These are phyloP conservation scores for Trichosporon ovoides DNA, from an alignment of 1,284 basidiomycete species.

Conservation along the genomic window DNA sequence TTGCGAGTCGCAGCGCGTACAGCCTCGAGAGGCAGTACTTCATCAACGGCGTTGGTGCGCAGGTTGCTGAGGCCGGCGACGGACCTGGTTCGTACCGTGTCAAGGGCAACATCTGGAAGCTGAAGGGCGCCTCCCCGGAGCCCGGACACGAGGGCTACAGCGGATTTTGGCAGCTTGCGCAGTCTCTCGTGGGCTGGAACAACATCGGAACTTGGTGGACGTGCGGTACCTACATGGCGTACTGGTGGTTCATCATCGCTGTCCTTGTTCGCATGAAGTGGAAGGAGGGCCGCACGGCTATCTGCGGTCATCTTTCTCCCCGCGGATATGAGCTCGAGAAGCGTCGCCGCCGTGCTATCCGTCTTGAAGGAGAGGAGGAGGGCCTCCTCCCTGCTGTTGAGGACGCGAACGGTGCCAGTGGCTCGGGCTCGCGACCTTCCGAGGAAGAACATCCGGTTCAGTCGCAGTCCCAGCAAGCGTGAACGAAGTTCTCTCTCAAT, in stretches of 20 bases:
- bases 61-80: slow-evolving; percentile 68
- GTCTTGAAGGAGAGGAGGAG: slow-evolving; percentile 27
- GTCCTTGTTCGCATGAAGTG: slow-evolving; percentile 63
- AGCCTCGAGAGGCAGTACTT: slow-evolving; percentile 63
- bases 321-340: slow-evolving; percentile 26
- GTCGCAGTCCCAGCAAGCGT: no score
- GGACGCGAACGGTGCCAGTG: background rate
- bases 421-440: background rate
- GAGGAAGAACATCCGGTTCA: background rate
- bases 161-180: slow-evolving; percentile 24
- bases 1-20: slow-evolving; percentile 70
- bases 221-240: slow-evolving; percentile 58
- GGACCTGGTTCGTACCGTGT: slow-evolving; percentile 77
- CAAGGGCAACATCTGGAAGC: slow-evolving; percentile 74
- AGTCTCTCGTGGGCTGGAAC: slow-evolving; percentile 42
- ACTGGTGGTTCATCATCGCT: slow-evolving; percentile 64
- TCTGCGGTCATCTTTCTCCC: slow-evolving; percentile 30
- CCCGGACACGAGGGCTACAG: slow-evolving; percentile 53
- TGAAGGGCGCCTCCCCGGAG: slow-evolving; percentile 69
- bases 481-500: background rate
- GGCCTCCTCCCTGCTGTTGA: slow-evolving; percentile 12
- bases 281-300: slow-evolving; percentile 44
- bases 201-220: slow-evolving; percentile 55
- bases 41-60: slow-evolving; percentile 60
- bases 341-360: slow-evolving; percentile 11